Conservation (phyloP, 2,329 filamentous ascomycete genomes). For the Aureobasidium sp. region DNA sequence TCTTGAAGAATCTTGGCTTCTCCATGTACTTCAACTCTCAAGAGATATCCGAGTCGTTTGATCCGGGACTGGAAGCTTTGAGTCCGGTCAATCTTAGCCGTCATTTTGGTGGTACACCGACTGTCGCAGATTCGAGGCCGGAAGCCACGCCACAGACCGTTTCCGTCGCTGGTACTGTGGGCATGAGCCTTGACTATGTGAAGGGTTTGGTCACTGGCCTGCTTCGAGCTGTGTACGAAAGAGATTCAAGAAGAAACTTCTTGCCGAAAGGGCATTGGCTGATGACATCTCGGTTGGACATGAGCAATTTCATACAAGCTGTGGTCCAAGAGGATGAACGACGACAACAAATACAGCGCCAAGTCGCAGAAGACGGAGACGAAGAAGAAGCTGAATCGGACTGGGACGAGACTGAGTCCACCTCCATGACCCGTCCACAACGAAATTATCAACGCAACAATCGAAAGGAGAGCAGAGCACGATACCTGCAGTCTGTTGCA, state of each 20-base stretch:
- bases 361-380: slow-evolving; percentile 45
- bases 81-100: slow-evolving; percentile 24
- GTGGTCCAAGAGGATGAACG: slow-evolving; percentile 83
- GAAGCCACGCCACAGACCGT: slow-evolving; percentile 33
- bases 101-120: slow-evolving; percentile 17
- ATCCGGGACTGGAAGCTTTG: slow-evolving; percentile 7
- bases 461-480: slow-evolving; percentile 59
- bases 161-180: slow-evolving; percentile 55
- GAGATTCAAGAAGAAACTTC: slow-evolving; percentile 83
- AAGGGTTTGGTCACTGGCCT: slow-evolving; percentile 73
- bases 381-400: slow-evolving; percentile 29
- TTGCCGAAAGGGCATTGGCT: slow-evolving; percentile 83
- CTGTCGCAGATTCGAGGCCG: slow-evolving; percentile 17
- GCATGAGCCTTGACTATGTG: slow-evolving; percentile 70
- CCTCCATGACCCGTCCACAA: slow-evolving; percentile 1
- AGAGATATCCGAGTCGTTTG: slow-evolving; percentile 42
- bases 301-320: slow-evolving; percentile 77
- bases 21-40: slow-evolving; percentile 77
- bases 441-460: slow-evolving; percentile 48
- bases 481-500: slow-evolving; percentile 69
- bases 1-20: slow-evolving; percentile 87
- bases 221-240: slow-evolving; percentile 81
- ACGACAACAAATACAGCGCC: slow-evolving; percentile 60
- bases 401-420: slow-evolving; percentile 29
- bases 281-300: slow-evolving; percentile 82